Percentiles rank a stretch among this genome's conserved stretches.
phyloP scores from a whole-genome alignment of 805 yeast genomes.

The Schwanniomyces occidentalis region DNA sequence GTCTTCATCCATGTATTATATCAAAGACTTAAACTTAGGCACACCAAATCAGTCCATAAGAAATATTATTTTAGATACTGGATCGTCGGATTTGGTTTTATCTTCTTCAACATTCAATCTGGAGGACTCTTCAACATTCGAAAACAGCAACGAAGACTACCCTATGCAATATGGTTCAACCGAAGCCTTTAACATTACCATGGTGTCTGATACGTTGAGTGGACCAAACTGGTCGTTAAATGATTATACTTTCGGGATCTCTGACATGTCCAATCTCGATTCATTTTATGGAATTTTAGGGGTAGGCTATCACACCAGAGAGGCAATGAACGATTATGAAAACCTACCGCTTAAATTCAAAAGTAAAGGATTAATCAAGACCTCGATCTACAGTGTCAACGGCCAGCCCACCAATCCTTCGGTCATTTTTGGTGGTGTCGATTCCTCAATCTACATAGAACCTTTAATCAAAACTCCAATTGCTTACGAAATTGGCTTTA shows the following conservation, averaged over 20 bases:
- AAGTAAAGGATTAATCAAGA: constrained; percentile 8
- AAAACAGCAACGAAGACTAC: constrained; percentile 4
- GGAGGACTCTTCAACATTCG: constrained; percentile 8
- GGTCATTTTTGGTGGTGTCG: constrained; percentile 36
- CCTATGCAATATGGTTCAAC: constrained; percentile 8
- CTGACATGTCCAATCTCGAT: constrained; percentile 4
- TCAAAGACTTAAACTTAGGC: constrained; percentile 13
- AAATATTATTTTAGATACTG: constrained; percentile 16
- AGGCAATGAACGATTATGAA: constrained; percentile 11
- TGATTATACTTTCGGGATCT: constrained; percentile 2
- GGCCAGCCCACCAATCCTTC: constrained; percentile 8
- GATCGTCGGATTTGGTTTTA: constrained; percentile 17
- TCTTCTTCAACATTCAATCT: constrained; percentile 1
- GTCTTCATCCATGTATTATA: constrained; percentile 8
- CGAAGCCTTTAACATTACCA: constrained; percentile 1
- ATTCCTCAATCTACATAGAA: constrained; percentile 27
- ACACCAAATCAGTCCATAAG: constrained; percentile 11
- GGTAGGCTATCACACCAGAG: constrained; percentile 13
- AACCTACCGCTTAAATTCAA: constrained; percentile 16
- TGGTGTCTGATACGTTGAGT: constrained; percentile 1
- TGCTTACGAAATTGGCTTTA: constrained; percentile 11
- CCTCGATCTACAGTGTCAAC: constrained; percentile 12
- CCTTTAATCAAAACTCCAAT: constrained; percentile 16
- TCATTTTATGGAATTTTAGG: constrained; percentile 17
- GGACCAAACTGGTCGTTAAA: constrained; percentile 5